Conservation (phyloP, 257 asterid genomes). For the Thymus mandschuricus region DNA sequence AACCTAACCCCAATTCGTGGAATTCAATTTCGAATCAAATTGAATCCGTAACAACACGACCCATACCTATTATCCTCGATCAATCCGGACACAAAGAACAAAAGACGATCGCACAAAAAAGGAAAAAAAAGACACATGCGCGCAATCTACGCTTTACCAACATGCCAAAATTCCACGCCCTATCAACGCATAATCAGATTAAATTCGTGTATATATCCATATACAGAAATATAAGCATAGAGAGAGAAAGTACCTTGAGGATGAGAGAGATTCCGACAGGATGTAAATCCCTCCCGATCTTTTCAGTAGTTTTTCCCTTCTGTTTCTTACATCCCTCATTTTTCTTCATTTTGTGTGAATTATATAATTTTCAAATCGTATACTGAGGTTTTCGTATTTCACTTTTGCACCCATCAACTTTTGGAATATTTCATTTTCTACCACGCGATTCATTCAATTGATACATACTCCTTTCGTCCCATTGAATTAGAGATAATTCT, state of each 20-base stretch:
- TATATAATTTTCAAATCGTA: slow-evolving; percentile 10
- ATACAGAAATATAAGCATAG: not conserved
- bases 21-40: slow-evolving; percentile 27
- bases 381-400: not conserved
- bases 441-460: too few relatives aligned
- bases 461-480: too few relatives aligned
- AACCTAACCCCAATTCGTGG: slow-evolving; percentile 15
- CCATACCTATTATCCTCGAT: slow-evolving; percentile 12
- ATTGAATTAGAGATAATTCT: too few relatives aligned
- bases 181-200: not conserved
- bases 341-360: not conserved
- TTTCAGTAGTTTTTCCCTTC: not conserved
- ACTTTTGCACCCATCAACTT: not conserved
- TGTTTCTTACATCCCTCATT: slow-evolving; percentile 1
- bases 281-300: slow-evolving; percentile 47
- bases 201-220: not conserved
- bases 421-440: too few relatives aligned
- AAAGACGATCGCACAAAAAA: slow-evolving; percentile 29
- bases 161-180: not conserved
- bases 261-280: slow-evolving; percentile 40
- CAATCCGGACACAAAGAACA: not conserved
- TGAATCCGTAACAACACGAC: slow-evolving; percentile 8
- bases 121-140: not conserved
- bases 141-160: not conserved
- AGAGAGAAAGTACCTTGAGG: slow-evolving; percentile 29